phyloP scores from a whole-genome alignment of 495 filamentous ascomycete species.

The Penicillium pulvis region DNA sequence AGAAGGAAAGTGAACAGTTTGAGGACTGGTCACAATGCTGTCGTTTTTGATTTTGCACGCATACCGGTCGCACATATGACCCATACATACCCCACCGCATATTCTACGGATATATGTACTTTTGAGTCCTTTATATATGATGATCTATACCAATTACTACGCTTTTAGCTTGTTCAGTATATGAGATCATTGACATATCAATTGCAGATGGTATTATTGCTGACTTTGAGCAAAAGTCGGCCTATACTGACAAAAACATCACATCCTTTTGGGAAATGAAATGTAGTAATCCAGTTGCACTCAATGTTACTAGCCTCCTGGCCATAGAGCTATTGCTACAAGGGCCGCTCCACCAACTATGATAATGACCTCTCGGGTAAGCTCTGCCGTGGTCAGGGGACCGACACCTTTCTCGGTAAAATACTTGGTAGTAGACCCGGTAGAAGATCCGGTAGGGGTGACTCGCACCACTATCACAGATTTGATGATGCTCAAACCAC shows the following conservation, averaged over 20 bases:
- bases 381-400: conserved; percentile 29
- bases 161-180: too few species aligned
- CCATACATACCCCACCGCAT: conserved; percentile 26
- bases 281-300: not conserved
- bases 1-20: not conserved
- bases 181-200: too few species aligned
- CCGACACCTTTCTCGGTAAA: conserved; percentile 23
- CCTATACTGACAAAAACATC: not conserved
- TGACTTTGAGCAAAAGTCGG: too few species aligned
- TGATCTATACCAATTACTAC: not conserved
- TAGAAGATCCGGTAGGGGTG: not conserved
- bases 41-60: conserved; percentile 6
- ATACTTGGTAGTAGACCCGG: not conserved
- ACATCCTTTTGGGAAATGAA: not conserved
- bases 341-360: conserved; percentile 47
- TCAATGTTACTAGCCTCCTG: not conserved
- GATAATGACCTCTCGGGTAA: conserved; percentile 42
- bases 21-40: not conserved
- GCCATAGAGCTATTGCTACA: conserved; percentile 43
- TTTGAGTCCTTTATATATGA: not conserved
- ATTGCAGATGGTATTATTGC: too few species aligned
- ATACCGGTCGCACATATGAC: conserved; percentile 13
- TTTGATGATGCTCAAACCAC: too few species aligned
- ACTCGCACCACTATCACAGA: not conserved
- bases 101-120: conserved; percentile 19